Base-by-base conservation (phyloP, 2,329 filamentous ascomycete genomes). In the Claviceps sp. region DNA sequence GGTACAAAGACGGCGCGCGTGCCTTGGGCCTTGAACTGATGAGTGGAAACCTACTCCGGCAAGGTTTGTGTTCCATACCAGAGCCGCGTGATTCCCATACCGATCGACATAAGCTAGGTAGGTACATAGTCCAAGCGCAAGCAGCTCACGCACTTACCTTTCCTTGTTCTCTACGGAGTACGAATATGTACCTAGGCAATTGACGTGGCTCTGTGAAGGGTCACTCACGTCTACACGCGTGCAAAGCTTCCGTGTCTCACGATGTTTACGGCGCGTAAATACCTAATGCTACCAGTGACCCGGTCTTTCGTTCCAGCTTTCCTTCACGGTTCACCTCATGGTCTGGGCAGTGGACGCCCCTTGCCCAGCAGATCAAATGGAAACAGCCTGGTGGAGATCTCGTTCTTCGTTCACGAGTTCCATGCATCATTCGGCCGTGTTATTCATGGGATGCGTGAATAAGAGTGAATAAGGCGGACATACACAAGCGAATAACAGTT, bases 31-130 rank as follows among this genome's bases (percentile, higher is more conserved):
- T 34, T 40, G 4, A 5, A 16, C 14, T 22, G 20, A 22, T 26
- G 26, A 40, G 16, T 42, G 20, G 41, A 22, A 24, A 34, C 20
- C 34, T 14, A 20, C 26, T 30, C n/a, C 18, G 14, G 34, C 50
- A 50, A 53, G 48, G 52, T 53, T 53, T 48, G 30, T 38, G 11
- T n/a, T 48, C 38, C 52, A 53, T 53, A 18, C 52, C 52, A 53
- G 52, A 50, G 30, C 47, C 18, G 20, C 18, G 22, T 16, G 9
- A 20, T 34, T 34, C 30, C 18, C 41, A 42, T 42, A 22, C 18
- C 41, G 41, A 42, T 42, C 41, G 20, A 42, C 18, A 42, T 42
- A 20, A 42, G 41, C 41, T 42, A 11, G 41, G 41, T 36, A 24
- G 3, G 22, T 4, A 3, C 2, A 22, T 22, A 24, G 24, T 50